Evolutionary conservation across 352 stramenopile genomes (phyloP), one percentile per base, ranked within the genome.

Genomic region (Globisporangium abappressorium): DNA sequence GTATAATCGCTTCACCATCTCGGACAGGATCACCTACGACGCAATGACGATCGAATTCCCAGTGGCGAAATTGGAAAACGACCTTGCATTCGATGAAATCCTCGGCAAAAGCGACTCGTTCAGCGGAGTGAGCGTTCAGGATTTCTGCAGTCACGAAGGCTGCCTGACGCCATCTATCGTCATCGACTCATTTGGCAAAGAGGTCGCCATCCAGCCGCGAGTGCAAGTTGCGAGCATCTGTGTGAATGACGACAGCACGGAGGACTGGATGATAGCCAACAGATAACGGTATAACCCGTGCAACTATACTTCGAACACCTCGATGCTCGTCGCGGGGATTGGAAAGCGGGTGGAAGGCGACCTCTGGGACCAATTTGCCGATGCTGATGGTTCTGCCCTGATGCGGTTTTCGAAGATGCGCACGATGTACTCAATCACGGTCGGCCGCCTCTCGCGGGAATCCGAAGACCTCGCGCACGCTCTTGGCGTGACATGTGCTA

Each of bases 21-120:
- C 62, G 7, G 53, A 63, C 20, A 64, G 43, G 14, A 54, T 77
- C 12, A 57, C 28, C 14, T 64, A 70, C 22, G 70, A 79, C 24
- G 34, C 68, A 2, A 1, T 79, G 38, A 75, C 73, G 9, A 34
- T 79, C 18, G 67, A 75, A 46, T 53, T 71, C 14, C 57, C 62
- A 4, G 5, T 60, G 22, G 14, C 18, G 5, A 60, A 53, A 15
- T n/a, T 36, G 30, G 20, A 6, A 28, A 15, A 15, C 56, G 2
- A 30, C 15, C 24, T 26, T 26, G 24, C 24, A 26, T 26, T 26
- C 24, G 24, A 26, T 26, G 24, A 26, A 26, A 26, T 26, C 24
- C 24, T 26, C 24, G 24, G 24, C 18, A n/a, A 7, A 4, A 41
- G 0, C 24, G 51, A 9, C 20, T 24, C 9, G 6, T 57, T n/a